These are phyloP conservation scores for Crepidotus sp. DNA, from an alignment of 1,284 basidiomycete genomes.

Conservation along the genomic window DNA sequence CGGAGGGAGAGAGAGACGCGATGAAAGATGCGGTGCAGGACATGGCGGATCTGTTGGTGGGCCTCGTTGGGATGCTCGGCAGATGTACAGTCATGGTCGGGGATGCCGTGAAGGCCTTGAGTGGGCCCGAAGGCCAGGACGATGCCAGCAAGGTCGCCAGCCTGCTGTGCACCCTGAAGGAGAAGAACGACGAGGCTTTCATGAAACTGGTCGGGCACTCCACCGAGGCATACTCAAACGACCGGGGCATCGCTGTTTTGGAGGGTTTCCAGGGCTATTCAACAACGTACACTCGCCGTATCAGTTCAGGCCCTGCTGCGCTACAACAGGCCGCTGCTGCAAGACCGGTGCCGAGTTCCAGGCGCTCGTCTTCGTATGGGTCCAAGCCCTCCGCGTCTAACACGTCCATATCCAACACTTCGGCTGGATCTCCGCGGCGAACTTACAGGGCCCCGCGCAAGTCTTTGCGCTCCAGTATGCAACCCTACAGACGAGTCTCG, in stretches of 20 bases:
- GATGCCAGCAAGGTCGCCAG: constrained; percentile 32
- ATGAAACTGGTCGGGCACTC: constrained; percentile 56
- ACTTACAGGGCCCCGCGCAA: constrained; percentile 55
- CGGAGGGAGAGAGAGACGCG: constrained; percentile 61
- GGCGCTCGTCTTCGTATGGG: constrained; percentile 47
- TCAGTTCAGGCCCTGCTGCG: constrained; percentile 40
- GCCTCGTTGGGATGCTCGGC: constrained; percentile 71
- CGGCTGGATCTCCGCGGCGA: constrained; percentile 25
- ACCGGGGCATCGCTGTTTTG: constrained; percentile 17
- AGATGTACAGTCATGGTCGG: constrained; percentile 67
- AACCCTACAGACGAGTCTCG: constrained; percentile 51
- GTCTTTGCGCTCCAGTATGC: constrained; percentile 59
- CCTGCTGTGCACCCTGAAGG: constrained; percentile 47
- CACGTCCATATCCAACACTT: constrained; percentile 29
- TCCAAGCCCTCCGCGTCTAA: constrained; percentile 25
- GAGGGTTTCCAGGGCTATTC: constrained; percentile 36
- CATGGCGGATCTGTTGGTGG: constrained; percentile 63
- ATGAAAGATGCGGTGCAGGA: constrained; percentile 55
- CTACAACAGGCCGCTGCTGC: constrained; percentile 33
- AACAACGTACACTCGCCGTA: constrained; percentile 31
- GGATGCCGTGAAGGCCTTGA: constrained; percentile 53
- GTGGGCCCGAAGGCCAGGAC: constrained; percentile 36
- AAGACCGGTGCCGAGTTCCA: constrained; percentile 22
- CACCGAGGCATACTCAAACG: constrained; percentile 43
- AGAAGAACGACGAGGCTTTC: constrained; percentile 62